Conservation (phyloP, 257 asterid genomes). For the Ajuga chamaepitys region DNA sequence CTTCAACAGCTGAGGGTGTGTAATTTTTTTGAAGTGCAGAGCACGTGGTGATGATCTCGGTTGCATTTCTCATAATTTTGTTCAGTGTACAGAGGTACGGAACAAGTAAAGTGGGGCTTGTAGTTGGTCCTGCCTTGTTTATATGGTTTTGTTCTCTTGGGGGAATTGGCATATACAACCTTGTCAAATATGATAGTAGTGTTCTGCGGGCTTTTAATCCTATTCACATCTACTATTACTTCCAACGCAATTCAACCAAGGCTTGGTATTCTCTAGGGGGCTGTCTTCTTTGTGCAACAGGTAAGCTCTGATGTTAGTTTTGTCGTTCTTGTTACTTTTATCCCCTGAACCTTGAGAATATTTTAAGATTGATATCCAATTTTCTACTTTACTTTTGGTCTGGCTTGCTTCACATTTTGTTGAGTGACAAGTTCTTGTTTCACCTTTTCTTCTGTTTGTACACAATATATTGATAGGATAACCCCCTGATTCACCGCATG, state of each 20-base stretch:
- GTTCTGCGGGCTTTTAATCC: conserved; percentile 90
- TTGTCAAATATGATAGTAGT: conserved; percentile 63
- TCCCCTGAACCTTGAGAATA: not conserved
- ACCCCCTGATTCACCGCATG: not conserved
- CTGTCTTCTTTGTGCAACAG: conserved; percentile 92
- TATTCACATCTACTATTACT: conserved; percentile 74
- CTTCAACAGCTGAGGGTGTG: conserved; percentile 21
- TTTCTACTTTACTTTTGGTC: not conserved
- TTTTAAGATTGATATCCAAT: not conserved
- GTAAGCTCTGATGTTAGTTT: conserved; percentile 31
- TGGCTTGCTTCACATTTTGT: conserved; percentile 10
- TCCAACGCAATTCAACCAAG: conserved; percentile 68
- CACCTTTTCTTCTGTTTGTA: not conserved
- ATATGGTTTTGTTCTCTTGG: conserved; percentile 97
- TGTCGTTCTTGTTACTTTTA: not conserved
- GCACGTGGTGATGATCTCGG: conserved; percentile 83
- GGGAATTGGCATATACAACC: conserved; percentile 91
- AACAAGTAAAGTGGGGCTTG: conserved; percentile 92
- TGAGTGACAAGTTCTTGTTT: not conserved
- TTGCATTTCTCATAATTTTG: conserved; percentile 73
- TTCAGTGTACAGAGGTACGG: conserved; percentile 96
- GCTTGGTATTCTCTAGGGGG: conserved; percentile 99
- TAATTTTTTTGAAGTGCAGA: conserved; percentile 60
- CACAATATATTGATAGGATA: not conserved
- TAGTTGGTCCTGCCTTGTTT: conserved; percentile 95